Conservation (phyloP, 139 green algal genomes). For the Zygnema cylindricum region DNA sequence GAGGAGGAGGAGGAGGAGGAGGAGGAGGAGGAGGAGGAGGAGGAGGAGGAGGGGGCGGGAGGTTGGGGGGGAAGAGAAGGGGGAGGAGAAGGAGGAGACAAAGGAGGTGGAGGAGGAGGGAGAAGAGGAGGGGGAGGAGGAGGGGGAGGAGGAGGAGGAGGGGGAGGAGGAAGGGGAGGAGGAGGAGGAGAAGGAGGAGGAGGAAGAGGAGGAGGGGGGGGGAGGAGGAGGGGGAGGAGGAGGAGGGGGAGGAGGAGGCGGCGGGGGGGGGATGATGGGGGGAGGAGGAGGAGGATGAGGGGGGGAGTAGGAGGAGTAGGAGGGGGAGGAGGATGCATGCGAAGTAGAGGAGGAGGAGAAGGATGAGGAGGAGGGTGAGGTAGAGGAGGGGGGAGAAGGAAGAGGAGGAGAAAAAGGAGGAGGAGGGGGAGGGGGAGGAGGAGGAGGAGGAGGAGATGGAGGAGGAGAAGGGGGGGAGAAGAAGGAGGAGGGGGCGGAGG, state of each 20-base stretch:
- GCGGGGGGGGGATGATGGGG: too few species aligned
- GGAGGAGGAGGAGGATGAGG: too few species aligned
- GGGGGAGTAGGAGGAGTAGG: too few species aligned
- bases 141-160: not conserved
- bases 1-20: not conserved
- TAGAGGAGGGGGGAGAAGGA: conserved; percentile 10
- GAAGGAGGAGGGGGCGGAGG: not conserved
- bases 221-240: too few species aligned
- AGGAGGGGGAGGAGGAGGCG: too few species aligned
- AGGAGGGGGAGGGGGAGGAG: not conserved
- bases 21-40: not conserved
- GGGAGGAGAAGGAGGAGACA: conserved; percentile 2
- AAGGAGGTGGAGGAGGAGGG: not conserved
- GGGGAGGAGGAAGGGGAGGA: not conserved
- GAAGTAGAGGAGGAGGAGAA: too few species aligned
- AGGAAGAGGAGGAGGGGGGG: conserved; percentile 7
- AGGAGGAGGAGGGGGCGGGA: not conserved
- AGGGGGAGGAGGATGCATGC: too few species aligned
- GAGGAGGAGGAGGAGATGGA: not conserved
- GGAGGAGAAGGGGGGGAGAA: not conserved
- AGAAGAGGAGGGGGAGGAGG: not conserved
- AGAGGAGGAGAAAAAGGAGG: not conserved
- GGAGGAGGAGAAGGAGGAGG: conserved; percentile 1
- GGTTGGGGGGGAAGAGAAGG: too few species aligned
- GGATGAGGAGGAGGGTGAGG: too few species aligned